Evolutionary conservation across 768 basidiomycete species (phyloP).

Genomic region (Paxillus involutus): DNA sequence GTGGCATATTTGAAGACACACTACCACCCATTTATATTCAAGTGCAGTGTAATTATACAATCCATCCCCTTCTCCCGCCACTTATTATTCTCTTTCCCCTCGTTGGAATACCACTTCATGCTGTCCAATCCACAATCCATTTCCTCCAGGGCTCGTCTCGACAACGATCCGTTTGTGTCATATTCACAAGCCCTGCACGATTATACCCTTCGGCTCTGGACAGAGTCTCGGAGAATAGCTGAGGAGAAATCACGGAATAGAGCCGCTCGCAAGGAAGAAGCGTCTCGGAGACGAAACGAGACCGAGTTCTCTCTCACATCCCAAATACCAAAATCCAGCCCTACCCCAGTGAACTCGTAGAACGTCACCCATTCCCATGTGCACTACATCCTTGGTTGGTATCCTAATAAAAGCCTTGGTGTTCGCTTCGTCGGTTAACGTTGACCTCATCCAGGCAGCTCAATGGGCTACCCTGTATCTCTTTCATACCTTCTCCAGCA

Average conservation of each 20-base stretch:
- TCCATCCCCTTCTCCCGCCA: background rate
- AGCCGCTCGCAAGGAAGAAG: constrained; percentile 26
- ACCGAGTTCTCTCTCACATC: constrained; percentile 5
- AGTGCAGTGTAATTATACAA: no score
- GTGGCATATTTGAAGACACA: background rate
- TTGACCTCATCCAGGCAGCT: constrained; percentile 13
- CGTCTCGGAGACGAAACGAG: constrained; percentile 24
- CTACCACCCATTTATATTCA: constrained; percentile 26
- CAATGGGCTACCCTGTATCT: constrained; percentile 12
- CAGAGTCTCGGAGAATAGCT: constrained; percentile 57
- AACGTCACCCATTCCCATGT: background rate
- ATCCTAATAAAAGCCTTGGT: constrained; percentile 5
- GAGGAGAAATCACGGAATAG: constrained; percentile 47
- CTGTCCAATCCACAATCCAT: constrained; percentile 10
- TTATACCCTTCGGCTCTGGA: constrained; percentile 68
- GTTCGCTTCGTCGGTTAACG: constrained; percentile 11
- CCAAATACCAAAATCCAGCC: constrained; percentile 8
- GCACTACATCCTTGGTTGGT: constrained; percentile 13
- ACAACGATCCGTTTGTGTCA: constrained; percentile 40
- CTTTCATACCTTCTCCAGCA: background rate
- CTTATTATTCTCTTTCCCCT: constrained; percentile 6
- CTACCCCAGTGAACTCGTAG: constrained; percentile 11
- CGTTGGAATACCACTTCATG: constrained; percentile 12
- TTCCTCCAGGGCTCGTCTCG: constrained; percentile 1
- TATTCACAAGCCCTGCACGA: constrained; percentile 68